Percentiles rank a stretch among this genome's conserved stretches.
phyloP scores from a whole-genome alignment of 345 rosid genomes.

The Euphorbia tirucalli region DNA sequence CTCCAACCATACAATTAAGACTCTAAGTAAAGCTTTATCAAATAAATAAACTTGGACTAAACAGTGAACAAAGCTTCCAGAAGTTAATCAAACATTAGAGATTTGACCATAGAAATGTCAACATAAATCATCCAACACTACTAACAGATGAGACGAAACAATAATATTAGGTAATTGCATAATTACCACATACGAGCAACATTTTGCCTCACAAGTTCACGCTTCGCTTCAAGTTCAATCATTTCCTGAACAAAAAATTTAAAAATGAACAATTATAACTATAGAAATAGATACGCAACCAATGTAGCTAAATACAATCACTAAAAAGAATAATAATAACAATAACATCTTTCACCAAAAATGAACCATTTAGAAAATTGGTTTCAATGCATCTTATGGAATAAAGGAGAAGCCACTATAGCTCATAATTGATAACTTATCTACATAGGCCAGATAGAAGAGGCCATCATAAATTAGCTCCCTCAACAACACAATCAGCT shows the following conservation, averaged over 20 bases:
- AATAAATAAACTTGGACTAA: too few species aligned
- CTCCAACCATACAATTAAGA: neutral
- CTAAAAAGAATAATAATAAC: neutral
- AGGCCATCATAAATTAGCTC: neutral
- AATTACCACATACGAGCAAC: slow-evolving; percentile 62
- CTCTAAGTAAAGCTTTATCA: too few species aligned
- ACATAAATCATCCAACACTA: neutral
- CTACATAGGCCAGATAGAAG: slow-evolving; percentile 3
- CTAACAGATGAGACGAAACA: slow-evolving; percentile 2
- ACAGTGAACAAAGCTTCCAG: too few species aligned
- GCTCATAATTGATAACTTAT: neutral
- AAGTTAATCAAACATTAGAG: too few species aligned
- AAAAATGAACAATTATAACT: slow-evolving; percentile 14
- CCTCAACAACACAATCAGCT: too few species aligned
- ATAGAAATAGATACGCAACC: neutral
- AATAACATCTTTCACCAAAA: neutral
- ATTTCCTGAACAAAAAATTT: slow-evolving; percentile 54
- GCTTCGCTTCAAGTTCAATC: slow-evolving; percentile 75
- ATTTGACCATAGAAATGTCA: too few species aligned
- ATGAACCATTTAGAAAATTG: neutral
- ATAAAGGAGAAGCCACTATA: neutral
- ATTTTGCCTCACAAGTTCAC: slow-evolving; percentile 77
- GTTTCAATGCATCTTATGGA: neutral
- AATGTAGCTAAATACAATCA: neutral
- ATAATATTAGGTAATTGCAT: slow-evolving; percentile 2